Conservation (phyloP, 1,284 basidiomycete species). For the Hemileccinum hortonii region DNA sequence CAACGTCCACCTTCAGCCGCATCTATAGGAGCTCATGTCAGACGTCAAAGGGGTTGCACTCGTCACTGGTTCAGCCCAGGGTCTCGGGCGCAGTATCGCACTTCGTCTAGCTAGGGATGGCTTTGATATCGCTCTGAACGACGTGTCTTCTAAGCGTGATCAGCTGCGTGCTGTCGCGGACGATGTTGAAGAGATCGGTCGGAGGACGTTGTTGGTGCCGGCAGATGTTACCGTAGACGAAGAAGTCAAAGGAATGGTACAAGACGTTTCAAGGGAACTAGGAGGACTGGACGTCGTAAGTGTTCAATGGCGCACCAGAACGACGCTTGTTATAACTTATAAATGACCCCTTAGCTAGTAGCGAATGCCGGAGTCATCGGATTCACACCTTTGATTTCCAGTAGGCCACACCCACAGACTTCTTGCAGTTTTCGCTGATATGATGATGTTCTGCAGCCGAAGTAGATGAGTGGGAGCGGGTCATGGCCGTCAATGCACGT, state of each 20-base stretch:
- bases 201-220: neutral
- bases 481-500: slow-evolving; percentile 27
- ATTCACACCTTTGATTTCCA: slow-evolving; percentile 1
- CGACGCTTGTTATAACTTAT: neutral
- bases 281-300: slow-evolving; percentile 13
- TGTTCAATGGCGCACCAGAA: neutral
- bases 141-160: slow-evolving; percentile 8
- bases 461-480: slow-evolving; percentile 24
- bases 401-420: neutral
- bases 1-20: neutral
- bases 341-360: slow-evolving; percentile 2
- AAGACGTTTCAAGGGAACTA: neutral
- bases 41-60: slow-evolving; percentile 9
- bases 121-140: slow-evolving; percentile 15
- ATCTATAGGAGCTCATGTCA: slow-evolving; percentile 1
- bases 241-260: slow-evolving; percentile 10
- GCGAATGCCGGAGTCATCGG: slow-evolving; percentile 12
- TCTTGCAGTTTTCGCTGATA: neutral
- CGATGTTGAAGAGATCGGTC: slow-evolving; percentile 10
- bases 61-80: slow-evolving; percentile 15
- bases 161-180: slow-evolving; percentile 4
- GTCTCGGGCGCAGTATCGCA: slow-evolving; percentile 12
- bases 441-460: slow-evolving; percentile 9
- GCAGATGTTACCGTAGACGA: slow-evolving; percentile 7
- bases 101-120: slow-evolving; percentile 18